phyloP scores from a whole-genome alignment of 179 eudicot genomes.

The Pouteria campechiana region DNA sequence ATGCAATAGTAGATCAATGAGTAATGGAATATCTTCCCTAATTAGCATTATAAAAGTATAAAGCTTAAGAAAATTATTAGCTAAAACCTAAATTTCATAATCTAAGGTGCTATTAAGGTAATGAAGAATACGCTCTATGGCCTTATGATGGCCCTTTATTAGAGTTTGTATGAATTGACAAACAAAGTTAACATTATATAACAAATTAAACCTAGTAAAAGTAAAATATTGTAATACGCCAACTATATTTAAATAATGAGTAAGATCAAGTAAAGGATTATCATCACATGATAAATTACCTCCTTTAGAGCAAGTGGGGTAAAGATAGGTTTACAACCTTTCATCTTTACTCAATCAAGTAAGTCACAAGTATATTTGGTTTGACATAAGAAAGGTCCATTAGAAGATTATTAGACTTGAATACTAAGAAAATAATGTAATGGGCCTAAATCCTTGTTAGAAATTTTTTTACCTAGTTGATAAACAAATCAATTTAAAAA shows the following conservation, averaged over 20 bases:
- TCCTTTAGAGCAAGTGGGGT: background rate
- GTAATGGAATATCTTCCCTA: background rate
- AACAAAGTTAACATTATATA: background rate
- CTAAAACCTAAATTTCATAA: background rate
- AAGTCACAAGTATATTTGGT: background rate
- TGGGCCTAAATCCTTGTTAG: background rate
- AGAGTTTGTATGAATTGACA: background rate
- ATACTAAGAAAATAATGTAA: background rate
- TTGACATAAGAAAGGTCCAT: background rate
- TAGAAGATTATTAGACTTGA: background rate
- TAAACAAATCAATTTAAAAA: background rate
- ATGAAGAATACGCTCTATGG: background rate
- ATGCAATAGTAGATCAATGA: background rate
- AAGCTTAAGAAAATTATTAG: background rate
- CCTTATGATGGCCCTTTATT: background rate
- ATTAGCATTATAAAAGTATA: slow-evolving; percentile 1
- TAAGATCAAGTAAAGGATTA: background rate
- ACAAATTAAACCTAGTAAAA: background rate
- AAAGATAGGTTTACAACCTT: background rate
- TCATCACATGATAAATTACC: background rate
- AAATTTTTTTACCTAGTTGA: background rate
- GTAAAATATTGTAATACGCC: background rate
- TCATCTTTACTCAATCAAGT: background rate
- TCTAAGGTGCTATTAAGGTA: background rate
- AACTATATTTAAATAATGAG: background rate